Evolutionary conservation across 306 rosid genomes (phyloP), one percentile per base, ranked within the genome.

Genomic region (Cicer chorassanicum): DNA sequence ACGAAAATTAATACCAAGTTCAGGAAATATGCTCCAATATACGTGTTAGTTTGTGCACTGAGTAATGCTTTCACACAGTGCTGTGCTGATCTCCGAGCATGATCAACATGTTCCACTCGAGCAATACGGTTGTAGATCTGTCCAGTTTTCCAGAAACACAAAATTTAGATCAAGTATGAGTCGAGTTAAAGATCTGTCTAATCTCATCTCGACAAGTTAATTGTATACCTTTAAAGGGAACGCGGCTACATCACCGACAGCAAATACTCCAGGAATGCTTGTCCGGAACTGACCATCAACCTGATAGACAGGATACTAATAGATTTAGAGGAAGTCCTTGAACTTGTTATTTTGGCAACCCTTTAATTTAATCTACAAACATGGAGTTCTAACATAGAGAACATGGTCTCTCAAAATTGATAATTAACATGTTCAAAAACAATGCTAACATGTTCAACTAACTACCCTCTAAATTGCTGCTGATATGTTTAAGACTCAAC

Each of bases 81-180:
- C 77, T 88, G 89, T 43, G 96, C 93, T 13, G 97, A 92, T 65
- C 84, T 78, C 82, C 95, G 99, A 77, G 99, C 99, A 86, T 94
- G 99, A 85, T 94, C 97, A 63, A 94, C 97, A 80, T 94, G 97
- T 78, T 94, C 97, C 46, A 92, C 97, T 67, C 91, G 91, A 53
- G 96, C 68, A 6, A 77, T 75, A 9, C 97, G 95, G 70, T 90
- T 84, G 65, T 94, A 94, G 13, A 94, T 85, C 95, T 94, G 88
- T 84, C 84, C 82, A 62, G 43, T 34, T 54, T 76, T 61, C 65
- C 16, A 45, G 49, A 73, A 77, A 56, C 46, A 40, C 13, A 13
- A 53, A 81, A 48, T 65, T 79, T 62, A 75, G 61, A 39, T 39
- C 68, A 14, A 62, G 48, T 39, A 8, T 9, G 48, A 62, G 48